Percentiles rank a stretch among this genome's conserved stretches.
These are phyloP conservation scores for Pseudogymnoascus pannorum DNA, from an alignment of 2,329 filamentous ascomycete species.

Conservation along the genomic window DNA sequence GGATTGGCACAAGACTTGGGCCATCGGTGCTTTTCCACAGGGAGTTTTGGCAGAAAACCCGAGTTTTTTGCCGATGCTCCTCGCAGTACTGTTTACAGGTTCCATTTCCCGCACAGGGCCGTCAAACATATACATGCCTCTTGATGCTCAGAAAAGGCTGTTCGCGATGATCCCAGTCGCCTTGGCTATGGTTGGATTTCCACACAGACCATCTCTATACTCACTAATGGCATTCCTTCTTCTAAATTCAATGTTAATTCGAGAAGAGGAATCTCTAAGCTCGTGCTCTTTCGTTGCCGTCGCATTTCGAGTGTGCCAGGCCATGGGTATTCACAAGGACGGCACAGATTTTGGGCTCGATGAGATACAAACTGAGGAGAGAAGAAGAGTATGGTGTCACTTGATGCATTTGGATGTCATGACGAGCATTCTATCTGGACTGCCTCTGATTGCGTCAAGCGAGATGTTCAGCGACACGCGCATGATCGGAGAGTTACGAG, in stretches of 20 bases:
- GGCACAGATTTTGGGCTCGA: slow-evolving; percentile 42
- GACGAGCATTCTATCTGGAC: slow-evolving; percentile 46
- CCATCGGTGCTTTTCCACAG: neutral
- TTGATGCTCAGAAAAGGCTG: neutral
- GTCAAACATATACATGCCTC: neutral
- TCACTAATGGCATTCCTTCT: slow-evolving; percentile 53
- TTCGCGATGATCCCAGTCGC: slow-evolving; percentile 42
- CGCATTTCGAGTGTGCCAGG: slow-evolving; percentile 34
- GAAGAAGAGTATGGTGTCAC: slow-evolving; percentile 56
- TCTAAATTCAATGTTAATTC: slow-evolving; percentile 44
- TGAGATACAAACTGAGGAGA: slow-evolving; percentile 52
- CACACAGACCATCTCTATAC: slow-evolving; percentile 48
- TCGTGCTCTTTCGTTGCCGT: slow-evolving; percentile 41
- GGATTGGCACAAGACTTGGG: slow-evolving; percentile 4
- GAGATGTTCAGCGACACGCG: slow-evolving; percentile 44
- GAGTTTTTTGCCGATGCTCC: slow-evolving; percentile 2
- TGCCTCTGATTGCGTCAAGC: slow-evolving; percentile 38
- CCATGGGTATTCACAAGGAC: slow-evolving; percentile 37
- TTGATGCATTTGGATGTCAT: slow-evolving; percentile 48
- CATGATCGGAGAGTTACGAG: slow-evolving; percentile 50
- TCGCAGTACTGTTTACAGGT: slow-evolving; percentile 5
- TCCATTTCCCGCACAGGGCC: neutral
- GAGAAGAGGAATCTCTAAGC: slow-evolving; percentile 44
- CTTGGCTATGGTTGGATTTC: slow-evolving; percentile 49
- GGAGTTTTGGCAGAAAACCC: slow-evolving; percentile 7